Evolutionary conservation across 2,329 filamentous ascomycete genomes (phyloP).

Genomic region (Zarea fungicola): DNA sequence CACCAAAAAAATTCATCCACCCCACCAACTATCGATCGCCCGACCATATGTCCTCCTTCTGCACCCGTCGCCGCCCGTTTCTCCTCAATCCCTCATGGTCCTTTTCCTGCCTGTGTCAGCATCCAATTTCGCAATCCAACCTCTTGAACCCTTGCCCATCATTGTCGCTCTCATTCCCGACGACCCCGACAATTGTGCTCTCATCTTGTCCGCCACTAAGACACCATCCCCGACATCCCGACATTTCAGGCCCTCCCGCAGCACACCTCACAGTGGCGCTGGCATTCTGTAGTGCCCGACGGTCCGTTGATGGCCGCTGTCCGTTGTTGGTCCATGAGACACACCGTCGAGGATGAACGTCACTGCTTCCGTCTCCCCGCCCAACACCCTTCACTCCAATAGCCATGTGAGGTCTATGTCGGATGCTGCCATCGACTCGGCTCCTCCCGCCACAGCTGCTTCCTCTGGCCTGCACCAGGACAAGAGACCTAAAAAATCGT

Average conservation of each 20-base stretch:
- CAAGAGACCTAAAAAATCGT: slow-evolving; percentile 36
- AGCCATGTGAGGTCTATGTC: slow-evolving; percentile 10
- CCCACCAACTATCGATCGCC: slow-evolving; percentile 9
- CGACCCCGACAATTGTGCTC: not conserved
- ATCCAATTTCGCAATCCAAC: not conserved
- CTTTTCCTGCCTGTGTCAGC: slow-evolving; percentile 2
- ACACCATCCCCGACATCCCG: slow-evolving; percentile 7
- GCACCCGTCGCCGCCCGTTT: not conserved
- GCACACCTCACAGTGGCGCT: slow-evolving; percentile 11
- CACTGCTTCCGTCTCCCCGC: slow-evolving; percentile 1
- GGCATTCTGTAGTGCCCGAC: slow-evolving; percentile 6
- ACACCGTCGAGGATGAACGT: slow-evolving; percentile 9
- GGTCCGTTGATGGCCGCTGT: slow-evolving; percentile 8
- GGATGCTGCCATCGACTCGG: not conserved
- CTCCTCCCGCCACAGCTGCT: not conserved
- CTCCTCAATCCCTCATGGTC: slow-evolving; percentile 1
- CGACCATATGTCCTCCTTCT: slow-evolving; percentile 2
- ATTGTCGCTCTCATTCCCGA: slow-evolving; percentile 1
- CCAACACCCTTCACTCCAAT: slow-evolving; percentile 2
- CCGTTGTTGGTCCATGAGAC: slow-evolving; percentile 8
- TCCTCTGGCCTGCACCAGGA: slow-evolving; percentile 13
- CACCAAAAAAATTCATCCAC: not conserved
- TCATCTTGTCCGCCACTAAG: not conserved
- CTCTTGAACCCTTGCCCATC: not conserved
- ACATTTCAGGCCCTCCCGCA: not conserved